Conservation (phyloP, 1,284 basidiomycete species). For the Pseudozyma pruni region DNA sequence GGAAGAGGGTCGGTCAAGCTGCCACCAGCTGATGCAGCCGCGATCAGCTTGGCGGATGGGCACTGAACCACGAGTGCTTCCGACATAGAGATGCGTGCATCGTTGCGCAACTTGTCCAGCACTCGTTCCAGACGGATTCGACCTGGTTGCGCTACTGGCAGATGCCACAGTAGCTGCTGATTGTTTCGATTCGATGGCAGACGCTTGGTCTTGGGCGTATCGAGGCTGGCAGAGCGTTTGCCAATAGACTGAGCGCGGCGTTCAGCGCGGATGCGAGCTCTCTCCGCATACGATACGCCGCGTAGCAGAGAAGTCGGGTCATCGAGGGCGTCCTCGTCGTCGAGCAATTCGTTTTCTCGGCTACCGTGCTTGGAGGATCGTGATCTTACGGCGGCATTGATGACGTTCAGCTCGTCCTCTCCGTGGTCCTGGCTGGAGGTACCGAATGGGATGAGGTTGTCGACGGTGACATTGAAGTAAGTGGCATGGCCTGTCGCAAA, state of each 20-base stretch:
- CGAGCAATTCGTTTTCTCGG: conserved; percentile 21
- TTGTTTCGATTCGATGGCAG: conserved; percentile 6
- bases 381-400: conserved; percentile 26
- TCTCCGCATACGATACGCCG: conserved; percentile 42
- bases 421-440: conserved; percentile 13
- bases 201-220: conserved; percentile 26
- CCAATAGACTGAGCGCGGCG: conserved; percentile 24
- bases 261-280: conserved; percentile 37
- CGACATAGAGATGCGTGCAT: conserved; percentile 49
- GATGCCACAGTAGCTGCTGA: conserved; percentile 53
- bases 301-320: conserved; percentile 35
- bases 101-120: conserved; percentile 57
- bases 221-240: conserved; percentile 18
- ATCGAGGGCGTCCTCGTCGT: conserved; percentile 39
- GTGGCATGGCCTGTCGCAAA: conserved; percentile 72
- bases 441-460: conserved; percentile 73
- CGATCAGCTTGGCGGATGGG: conserved; percentile 54
- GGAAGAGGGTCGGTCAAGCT: conserved; percentile 2
- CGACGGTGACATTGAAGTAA: conserved; percentile 76
- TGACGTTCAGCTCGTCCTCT: conserved; percentile 29
- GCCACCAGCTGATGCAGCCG: conserved; percentile 3
- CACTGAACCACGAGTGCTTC: conserved; percentile 63
- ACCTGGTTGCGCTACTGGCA: conserved; percentile 53
- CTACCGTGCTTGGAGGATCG: conserved; percentile 4
- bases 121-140: conserved; percentile 61